phyloP scores from a whole-genome alignment of 305 asterid species.

The Fraxinus angustifolia region DNA sequence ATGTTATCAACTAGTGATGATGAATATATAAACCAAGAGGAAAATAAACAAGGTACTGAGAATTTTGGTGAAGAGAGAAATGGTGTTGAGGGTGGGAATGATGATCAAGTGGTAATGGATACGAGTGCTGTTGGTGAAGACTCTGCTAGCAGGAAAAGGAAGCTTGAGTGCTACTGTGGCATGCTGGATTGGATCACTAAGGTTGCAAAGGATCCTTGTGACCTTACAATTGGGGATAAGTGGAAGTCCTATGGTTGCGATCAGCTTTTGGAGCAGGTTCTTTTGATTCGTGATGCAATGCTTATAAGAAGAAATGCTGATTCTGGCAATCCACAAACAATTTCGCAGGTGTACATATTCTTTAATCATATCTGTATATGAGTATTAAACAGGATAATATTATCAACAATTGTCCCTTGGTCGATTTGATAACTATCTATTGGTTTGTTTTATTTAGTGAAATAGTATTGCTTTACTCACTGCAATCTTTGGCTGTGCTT shows the following conservation, averaged over 20 bases:
- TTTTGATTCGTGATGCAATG: conserved; percentile 46
- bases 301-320: conserved; percentile 36
- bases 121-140: neutral
- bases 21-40: conserved; percentile 15
- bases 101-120: conserved; percentile 3
- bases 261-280: conserved; percentile 50
- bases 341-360: conserved; percentile 50
- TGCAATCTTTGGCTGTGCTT: neutral
- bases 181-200: conserved; percentile 45
- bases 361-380: conserved; percentile 15
- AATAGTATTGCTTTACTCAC: neutral
- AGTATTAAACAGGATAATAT: conserved; percentile 1
- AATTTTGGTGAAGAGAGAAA: conserved; percentile 14
- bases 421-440: neutral
- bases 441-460: neutral
- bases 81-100: conserved; percentile 17
- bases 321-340: conserved; percentile 34
- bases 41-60: conserved; percentile 9
- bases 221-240: conserved; percentile 34
- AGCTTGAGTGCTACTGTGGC: conserved; percentile 30
- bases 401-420: neutral
- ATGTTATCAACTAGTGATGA: conserved; percentile 19
- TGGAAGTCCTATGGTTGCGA: conserved; percentile 55
- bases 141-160: conserved; percentile 38
- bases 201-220: conserved; percentile 59